Evolutionary conservation across 2,329 filamentous ascomycete genomes (phyloP).

Genomic region (Phialophora verrucosa): DNA sequence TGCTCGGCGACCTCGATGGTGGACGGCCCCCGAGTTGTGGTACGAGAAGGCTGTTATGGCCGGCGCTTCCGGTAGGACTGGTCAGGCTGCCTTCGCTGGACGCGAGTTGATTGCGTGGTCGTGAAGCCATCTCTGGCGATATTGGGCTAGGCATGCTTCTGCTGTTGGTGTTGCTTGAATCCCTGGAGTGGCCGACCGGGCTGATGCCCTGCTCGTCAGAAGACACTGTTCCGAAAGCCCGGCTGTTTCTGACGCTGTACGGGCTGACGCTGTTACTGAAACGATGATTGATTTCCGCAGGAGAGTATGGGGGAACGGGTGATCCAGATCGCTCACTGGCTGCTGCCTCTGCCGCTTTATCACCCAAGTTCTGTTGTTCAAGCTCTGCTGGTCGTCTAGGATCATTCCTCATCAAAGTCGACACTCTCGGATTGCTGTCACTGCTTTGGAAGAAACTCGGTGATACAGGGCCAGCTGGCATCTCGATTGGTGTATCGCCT

Average conservation of each 20-base stretch:
- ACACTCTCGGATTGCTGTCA: constrained; percentile 18
- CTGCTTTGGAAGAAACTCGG: constrained; percentile 30
- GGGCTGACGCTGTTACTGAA: constrained; percentile 37
- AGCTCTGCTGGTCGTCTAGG: constrained; percentile 36
- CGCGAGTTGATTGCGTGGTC: constrained; percentile 12
- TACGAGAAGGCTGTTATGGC: constrained; percentile 24
- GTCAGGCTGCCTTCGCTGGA: constrained; percentile 1
- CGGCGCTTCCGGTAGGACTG: constrained; percentile 14
- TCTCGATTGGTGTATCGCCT: constrained; percentile 35
- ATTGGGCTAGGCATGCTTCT: constrained; percentile 27
- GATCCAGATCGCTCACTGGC: constrained; percentile 31
- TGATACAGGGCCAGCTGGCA: constrained; percentile 38
- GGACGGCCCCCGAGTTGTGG: constrained; percentile 33
- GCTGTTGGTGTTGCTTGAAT: constrained; percentile 27
- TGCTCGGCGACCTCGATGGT: constrained; percentile 33
- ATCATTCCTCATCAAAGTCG: constrained; percentile 30
- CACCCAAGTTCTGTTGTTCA: constrained; percentile 27
- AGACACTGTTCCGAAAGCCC: constrained; percentile 32
- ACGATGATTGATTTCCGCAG: constrained; percentile 29
- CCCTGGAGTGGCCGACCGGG: constrained; percentile 33
- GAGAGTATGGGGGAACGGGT: constrained; percentile 39
- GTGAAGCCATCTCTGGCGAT: constrained; percentile 29
- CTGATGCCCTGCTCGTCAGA: constrained; percentile 37
- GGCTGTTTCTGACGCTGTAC: constrained; percentile 33
- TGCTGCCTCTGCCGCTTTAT: constrained; percentile 32